Evolutionary conservation across 176 grass and related monocot genomes (phyloP), one percentile per base, ranked within the genome.

Genomic region (Hsuehochloa calcarea): DNA sequence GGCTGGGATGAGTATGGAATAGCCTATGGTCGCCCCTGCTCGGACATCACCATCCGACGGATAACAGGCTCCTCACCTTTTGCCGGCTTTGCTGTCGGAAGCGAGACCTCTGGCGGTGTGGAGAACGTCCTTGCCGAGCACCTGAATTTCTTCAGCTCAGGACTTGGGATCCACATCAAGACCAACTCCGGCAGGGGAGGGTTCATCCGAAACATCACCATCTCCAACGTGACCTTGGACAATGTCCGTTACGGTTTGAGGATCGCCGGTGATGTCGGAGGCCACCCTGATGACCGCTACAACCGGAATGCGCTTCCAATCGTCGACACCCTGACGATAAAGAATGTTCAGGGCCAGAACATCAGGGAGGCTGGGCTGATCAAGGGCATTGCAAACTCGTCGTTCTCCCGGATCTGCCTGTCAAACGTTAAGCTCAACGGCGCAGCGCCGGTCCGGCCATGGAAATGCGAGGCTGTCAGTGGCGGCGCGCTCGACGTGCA

Each of bases 1-100:
- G 96, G 96, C 43, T 98, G 96, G 96, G 96, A 98, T 41, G 93
- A 98, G 75, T 98, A 98, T 43, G 96, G 93, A 19, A 89, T 98
- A 19, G 68, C 93, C 34, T 98, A 90, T 15, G 89, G 83, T 8
- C 91, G 88, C 20, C 88, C 87, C 16, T 90, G 91, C 90, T 95
- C 96, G 0, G 85, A 27, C 68, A 95, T 98, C 74, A 95, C 91
- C 15, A 35, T 98, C n/a, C 90, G 89, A 4, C 80, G 93, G 60
- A 49, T 98, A 37, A 89, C 91, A 22, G 91, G 89, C 22, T 98
- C 91, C 34, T 86, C 75, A 14, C 93, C 96, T 8, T 98, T 95
- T 66, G 89, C 93, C 0, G 96, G 96, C 5, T 81, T 98, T 23
- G 86, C 96, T 1, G 62, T 98, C 1, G 93, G 96, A 16, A 95